Conservation (phyloP, 1,284 basidiomycete genomes). For the Rhodotorula mucilaginosa region DNA sequence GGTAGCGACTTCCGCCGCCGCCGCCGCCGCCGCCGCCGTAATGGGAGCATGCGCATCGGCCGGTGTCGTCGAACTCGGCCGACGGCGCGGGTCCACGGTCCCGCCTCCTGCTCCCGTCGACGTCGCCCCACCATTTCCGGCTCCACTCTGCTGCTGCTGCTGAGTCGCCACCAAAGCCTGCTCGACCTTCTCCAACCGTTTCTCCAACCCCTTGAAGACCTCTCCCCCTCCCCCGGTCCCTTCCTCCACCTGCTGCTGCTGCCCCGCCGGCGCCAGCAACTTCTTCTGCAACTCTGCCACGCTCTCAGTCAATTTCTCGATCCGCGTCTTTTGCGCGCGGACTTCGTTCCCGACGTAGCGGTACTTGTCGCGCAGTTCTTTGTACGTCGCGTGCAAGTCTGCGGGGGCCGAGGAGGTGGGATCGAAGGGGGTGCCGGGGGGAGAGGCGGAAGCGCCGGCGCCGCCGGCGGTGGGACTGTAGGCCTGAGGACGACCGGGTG, state of each 20-base stretch:
- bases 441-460: too few species aligned
- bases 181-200: neutral
- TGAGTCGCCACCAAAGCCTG: neutral
- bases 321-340: neutral
- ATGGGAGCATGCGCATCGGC: neutral
- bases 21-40: neutral
- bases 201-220: neutral
- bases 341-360: neutral
- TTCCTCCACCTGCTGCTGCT: neutral
- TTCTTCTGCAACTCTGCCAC: neutral
- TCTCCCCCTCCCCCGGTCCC: too few species aligned
- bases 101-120: too few species aligned
- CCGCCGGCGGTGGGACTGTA: too few species aligned
- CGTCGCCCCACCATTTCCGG: too few species aligned
- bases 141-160: neutral
- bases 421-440: too few species aligned
- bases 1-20: neutral
- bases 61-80: neutral
- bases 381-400: neutral
- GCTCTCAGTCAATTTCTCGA: too few species aligned
- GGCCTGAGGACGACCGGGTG: too few species aligned
- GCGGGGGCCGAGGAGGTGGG: too few species aligned
- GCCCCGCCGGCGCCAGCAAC: neutral
- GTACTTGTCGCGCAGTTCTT: neutral
- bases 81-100: neutral